Evolutionary conservation across 306 rosid genomes (phyloP), one percentile per base, ranked within the genome.

Genomic region (cucumber (Cucumis sativus)): DNA sequence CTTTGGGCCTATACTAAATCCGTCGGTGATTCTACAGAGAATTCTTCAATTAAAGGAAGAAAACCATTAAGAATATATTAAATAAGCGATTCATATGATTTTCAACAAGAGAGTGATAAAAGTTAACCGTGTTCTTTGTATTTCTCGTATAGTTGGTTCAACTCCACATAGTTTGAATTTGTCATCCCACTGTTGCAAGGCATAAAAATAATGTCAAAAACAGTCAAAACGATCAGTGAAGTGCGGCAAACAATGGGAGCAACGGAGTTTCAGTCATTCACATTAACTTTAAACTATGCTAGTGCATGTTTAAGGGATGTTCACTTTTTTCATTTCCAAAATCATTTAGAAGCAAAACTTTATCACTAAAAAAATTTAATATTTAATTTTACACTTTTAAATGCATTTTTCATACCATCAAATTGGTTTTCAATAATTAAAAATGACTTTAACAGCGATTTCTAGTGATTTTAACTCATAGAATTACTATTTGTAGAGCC

Each of bases 91-190:
- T 7, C 33, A 30, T 3, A 63, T 15, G 7, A 37, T 37, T 65
- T 47, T 70, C 76, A 74, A 10, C 10, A 74, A 33, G 25, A 35
- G 49, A 40, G 30, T 16, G 49, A 18, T 52, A 54, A 55, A 45
- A 45, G 47, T 17, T 11, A 35, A 88, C 96, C 98, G 88, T 88
- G 88, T 73, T 85, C 88, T 79, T 87, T 93, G 75, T 91, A 93
- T 80, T 88, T 88, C 18, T 88, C 87, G 76, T 90, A 84, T 1
- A 91, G 76, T 67, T 91, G 92, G 86, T 91, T 93, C 88, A 93
- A 82, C 91, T 91, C 97, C 23, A 74, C 74, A 81, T 93, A 93
- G 71, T 88, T 93, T 67, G 96, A 87, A 85, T 87, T 86, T 80
- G 98, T 91, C 90, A 93, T 79, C 78, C 97, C 98, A 81, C 98